These are phyloP conservation scores for Crepidotus variabilis DNA, from an alignment of 768 basidiomycete genomes.

Conservation along the genomic window DNA sequence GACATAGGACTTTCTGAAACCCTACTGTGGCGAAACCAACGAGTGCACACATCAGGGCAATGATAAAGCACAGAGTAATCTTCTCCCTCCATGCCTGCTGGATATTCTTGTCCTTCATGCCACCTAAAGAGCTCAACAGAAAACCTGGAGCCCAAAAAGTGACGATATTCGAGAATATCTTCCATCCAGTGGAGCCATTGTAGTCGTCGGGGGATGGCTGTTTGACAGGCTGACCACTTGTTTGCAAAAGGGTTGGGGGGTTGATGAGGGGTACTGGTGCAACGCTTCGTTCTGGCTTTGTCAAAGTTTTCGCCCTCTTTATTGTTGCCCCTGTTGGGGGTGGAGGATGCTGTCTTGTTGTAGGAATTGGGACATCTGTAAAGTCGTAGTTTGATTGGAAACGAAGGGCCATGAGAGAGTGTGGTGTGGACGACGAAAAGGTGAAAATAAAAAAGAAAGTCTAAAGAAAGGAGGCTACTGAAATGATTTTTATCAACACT, in stretches of 20 bases:
- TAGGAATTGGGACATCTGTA: slow-evolving; percentile 68
- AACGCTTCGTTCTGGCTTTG: slow-evolving; percentile 90
- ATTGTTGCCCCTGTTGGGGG: slow-evolving; percentile 56
- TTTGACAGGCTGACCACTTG: slow-evolving; percentile 33
- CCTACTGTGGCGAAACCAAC: slow-evolving; percentile 95
- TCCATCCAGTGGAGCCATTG: slow-evolving; percentile 65
- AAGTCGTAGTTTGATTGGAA: slow-evolving; percentile 50
- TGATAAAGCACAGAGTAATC: slow-evolving; percentile 88
- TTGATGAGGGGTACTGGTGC: slow-evolving; percentile 94
- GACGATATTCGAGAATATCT: slow-evolving; percentile 69
- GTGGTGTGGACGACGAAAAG: slow-evolving; percentile 6
- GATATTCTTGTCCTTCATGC: slow-evolving; percentile 72
- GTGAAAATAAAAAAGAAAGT: slow-evolving; percentile 21
- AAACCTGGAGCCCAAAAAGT: slow-evolving; percentile 91
- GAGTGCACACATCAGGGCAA: slow-evolving; percentile 66
- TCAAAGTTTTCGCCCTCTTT: slow-evolving; percentile 92
- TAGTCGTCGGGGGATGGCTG: slow-evolving; percentile 31
- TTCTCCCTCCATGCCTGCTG: slow-evolving; percentile 98
- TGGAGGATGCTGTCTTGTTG: slow-evolving; percentile 52
- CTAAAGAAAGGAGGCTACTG: slow-evolving; percentile 3
- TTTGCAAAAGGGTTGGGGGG: slow-evolving; percentile 45
- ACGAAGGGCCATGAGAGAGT: slow-evolving; percentile 46
- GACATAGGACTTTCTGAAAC: slow-evolving; percentile 89
- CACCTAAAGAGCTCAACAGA: slow-evolving; percentile 68
- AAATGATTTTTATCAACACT: too few relatives aligned